Evolutionary conservation across 345 rosid species (phyloP).

Genomic region (Acer yangbiense): DNA sequence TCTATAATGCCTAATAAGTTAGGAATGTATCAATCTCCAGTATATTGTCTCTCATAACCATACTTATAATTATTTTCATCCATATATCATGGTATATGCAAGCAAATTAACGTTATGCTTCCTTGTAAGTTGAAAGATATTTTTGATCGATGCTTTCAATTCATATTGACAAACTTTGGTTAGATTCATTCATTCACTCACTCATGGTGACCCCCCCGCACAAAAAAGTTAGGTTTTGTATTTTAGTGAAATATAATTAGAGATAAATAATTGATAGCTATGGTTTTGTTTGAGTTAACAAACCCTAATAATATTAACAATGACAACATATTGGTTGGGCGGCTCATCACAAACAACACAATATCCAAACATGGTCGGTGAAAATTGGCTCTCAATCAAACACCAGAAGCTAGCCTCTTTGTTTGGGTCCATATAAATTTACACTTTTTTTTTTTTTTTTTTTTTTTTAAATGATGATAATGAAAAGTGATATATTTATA

Average conservation of each 20-base stretch:
- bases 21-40: not conserved
- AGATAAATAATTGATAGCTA: not conserved
- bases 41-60: not conserved
- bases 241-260: not conserved
- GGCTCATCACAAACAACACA: not conserved
- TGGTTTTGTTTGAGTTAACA: not conserved
- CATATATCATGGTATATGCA: too few relatives aligned
- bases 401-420: not conserved
- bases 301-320: not conserved
- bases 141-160: not conserved
- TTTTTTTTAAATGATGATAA: not conserved
- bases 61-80: not conserved
- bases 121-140: not conserved
- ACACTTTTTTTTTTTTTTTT: too few relatives aligned
- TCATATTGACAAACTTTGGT: not conserved
- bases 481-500: not conserved
- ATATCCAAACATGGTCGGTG: constrained; percentile 18
- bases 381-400: not conserved
- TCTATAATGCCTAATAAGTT: not conserved
- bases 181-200: constrained; percentile 6
- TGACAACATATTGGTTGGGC: constrained; percentile 4
- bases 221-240: constrained; percentile 17
- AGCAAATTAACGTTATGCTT: not conserved
- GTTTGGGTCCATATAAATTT: not conserved
- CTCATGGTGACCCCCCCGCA: not conserved